Base-by-base conservation (phyloP, 805 yeast species). In the Candida awuae region DNA sequence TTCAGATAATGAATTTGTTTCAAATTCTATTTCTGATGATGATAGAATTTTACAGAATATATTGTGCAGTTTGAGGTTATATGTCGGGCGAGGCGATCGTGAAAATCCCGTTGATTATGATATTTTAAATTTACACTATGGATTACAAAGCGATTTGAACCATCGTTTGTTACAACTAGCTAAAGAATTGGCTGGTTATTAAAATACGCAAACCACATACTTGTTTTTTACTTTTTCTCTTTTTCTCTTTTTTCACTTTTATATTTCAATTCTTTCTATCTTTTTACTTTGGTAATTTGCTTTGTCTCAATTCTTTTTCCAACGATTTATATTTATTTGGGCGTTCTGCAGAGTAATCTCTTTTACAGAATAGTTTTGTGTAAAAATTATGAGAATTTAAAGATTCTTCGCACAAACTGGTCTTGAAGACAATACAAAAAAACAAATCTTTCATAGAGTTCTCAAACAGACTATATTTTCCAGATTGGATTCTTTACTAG, bases 111-210 rank as follows among this genome's bases (percentile, higher is more conserved):
- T 39, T 1, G 49, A 45, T 18, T 49, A 42, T 21, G 55, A 53
- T 28, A 46, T 55, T 16, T 36, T 45, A 3, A 46, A 47, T 13
- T 42, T 59, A 32, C 56, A 52, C 37, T 53, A 48, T 36, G 51
- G 54, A 23, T 40, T 59, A 29, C 54, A 51, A 36, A 56, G 59
- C 42, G 59, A 54, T 18, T 41, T 61, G 19, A 51, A 55, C 29
- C 55, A 61, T 37, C 47, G 44, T 27, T 50, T 60, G 29, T 46
- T 61, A 5, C 43, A 45, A 29, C 34, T 61, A 32, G 56, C 56
- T 2, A 53, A 49, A 47, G 47, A 47, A 22, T 39, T 60, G 22
- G 53, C 49, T 9, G 65, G 65, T 6, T 60, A 61, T 32, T 33
- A 42, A 14, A 37, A 29, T 19, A 29, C 14, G 28, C 12, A n/a